Conservation (phyloP, 371 early-diverging fungal genomes). For the Fennellomyces sp. region DNA sequence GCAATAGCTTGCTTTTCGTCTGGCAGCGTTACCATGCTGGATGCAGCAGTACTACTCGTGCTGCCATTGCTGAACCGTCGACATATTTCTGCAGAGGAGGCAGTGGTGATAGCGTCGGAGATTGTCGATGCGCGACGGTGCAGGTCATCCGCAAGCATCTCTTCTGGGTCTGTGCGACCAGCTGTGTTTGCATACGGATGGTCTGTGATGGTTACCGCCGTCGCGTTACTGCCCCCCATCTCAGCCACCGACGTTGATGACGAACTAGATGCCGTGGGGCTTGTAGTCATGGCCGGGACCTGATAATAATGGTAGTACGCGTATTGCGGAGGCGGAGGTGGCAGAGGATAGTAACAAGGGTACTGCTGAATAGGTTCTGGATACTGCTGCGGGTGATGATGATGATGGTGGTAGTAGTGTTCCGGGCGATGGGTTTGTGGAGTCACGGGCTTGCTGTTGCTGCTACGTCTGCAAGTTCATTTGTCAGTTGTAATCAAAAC, state of each 20-base stretch:
- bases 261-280: neutral
- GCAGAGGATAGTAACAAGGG: neutral
- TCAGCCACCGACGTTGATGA: neutral
- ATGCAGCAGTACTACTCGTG: constrained; percentile 12
- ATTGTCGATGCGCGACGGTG: constrained; percentile 25
- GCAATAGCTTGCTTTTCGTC: neutral
- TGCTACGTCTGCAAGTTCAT: neutral
- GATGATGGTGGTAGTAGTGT: constrained; percentile 1
- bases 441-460: neutral
- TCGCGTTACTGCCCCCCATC: neutral
- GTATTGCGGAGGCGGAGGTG: neutral
- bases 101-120: constrained; percentile 17
- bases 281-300: neutral
- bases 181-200: constrained; percentile 4
- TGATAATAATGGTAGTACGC: neutral
- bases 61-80: constrained; percentile 26
- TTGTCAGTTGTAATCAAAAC: neutral
- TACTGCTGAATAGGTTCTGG: neutral
- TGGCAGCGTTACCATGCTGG: constrained; percentile 8
- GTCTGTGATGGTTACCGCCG: neutral
- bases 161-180: constrained; percentile 15
- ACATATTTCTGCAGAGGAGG: constrained; percentile 13
- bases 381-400: constrained; percentile 1
- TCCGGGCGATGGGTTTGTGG: neutral
- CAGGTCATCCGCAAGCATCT: constrained; percentile 8